A percentile compares a stretch with the other conserved stretches of the same genome.
phyloP scores from a whole-genome alignment of 164 flowering plant species.

The Berberis vulgaris region DNA sequence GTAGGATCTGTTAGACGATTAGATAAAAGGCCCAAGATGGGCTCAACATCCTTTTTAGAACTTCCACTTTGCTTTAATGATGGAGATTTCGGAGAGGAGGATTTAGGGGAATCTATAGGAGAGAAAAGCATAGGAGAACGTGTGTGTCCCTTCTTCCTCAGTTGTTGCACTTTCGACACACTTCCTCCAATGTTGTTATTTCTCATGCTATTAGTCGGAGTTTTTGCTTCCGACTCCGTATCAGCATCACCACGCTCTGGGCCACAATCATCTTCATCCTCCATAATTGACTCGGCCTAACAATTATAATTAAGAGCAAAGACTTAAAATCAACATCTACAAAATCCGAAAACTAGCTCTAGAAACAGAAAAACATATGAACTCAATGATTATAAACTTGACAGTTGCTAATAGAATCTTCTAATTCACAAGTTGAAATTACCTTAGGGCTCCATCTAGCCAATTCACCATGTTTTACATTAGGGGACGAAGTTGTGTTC shows the following conservation, averaged over 20 bases:
- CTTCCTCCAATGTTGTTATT: constrained; percentile 13
- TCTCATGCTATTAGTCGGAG: constrained; percentile 13
- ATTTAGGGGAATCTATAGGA: constrained; percentile 39
- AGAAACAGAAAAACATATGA: constrained; percentile 1
- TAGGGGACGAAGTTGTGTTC: constrained; percentile 15
- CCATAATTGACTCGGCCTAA: constrained; percentile 28
- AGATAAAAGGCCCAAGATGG: constrained; percentile 43
- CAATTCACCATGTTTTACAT: constrained; percentile 20
- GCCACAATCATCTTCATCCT: constrained; percentile 29
- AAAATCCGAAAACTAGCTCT: neutral
- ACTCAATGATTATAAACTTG: neutral
- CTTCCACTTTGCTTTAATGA: constrained; percentile 26
- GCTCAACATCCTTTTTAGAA: constrained; percentile 20
- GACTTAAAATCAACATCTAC: neutral
- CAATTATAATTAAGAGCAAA: constrained; percentile 5
- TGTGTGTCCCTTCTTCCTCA: constrained; percentile 9
- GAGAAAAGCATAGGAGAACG: constrained; percentile 30
- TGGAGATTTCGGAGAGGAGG: constrained; percentile 28
- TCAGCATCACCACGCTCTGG: constrained; percentile 20
- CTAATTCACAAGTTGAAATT: constrained; percentile 9
- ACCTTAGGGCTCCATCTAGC: constrained; percentile 27
- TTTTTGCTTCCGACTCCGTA: constrained; percentile 18
- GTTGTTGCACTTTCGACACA: constrained; percentile 9
- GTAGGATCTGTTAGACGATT: constrained; percentile 20
- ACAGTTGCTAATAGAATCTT: neutral